Conservation (phyloP, 495 filamentous ascomycete genomes). For the Penicillium coffeae region DNA sequence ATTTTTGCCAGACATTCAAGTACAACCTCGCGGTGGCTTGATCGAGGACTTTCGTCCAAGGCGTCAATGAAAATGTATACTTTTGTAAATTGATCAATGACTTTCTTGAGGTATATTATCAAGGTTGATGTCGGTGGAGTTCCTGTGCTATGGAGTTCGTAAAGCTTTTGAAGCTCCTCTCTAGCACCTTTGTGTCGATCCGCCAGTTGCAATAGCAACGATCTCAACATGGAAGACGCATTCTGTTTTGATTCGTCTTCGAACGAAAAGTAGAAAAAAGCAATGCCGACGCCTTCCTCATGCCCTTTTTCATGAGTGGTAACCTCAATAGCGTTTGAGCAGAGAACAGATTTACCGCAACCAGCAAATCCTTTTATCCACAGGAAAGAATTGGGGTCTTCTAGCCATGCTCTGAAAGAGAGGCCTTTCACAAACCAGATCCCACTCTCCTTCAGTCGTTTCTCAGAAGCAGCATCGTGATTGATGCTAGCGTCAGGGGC, state of each 20-base stretch:
- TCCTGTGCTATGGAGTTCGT: slow-evolving; percentile 6
- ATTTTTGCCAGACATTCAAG: slow-evolving; percentile 20
- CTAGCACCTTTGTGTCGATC: slow-evolving; percentile 19
- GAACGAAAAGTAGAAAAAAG: slow-evolving; percentile 42
- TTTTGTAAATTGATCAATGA: slow-evolving; percentile 14
- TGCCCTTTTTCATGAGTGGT: slow-evolving; percentile 13
- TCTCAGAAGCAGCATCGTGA: slow-evolving; percentile 22
- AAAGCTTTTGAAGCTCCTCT: slow-evolving; percentile 13
- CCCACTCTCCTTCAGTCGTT: slow-evolving; percentile 23
- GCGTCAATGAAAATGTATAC: slow-evolving; percentile 29
- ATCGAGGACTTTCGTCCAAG: slow-evolving; percentile 24
- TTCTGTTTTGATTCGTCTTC: slow-evolving; percentile 29
- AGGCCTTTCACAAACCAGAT: slow-evolving; percentile 29
- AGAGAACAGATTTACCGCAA: slow-evolving; percentile 40
- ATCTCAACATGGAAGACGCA: slow-evolving; percentile 27
- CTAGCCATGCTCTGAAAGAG: slow-evolving; percentile 30
- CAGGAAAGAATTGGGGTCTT: slow-evolving; percentile 30
- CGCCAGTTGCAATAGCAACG: slow-evolving; percentile 34
- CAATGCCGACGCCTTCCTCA: slow-evolving; percentile 22
- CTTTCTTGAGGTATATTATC: slow-evolving; percentile 9
- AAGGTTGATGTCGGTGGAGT: slow-evolving; percentile 11
- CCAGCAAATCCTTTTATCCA: slow-evolving; percentile 41
- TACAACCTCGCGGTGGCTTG: slow-evolving; percentile 12
- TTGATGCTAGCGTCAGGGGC: slow-evolving; percentile 29
- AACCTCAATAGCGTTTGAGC: slow-evolving; percentile 30